Conservation (phyloP, 2,329 filamentous ascomycete species). For the Aspergillus ibericus region DNA sequence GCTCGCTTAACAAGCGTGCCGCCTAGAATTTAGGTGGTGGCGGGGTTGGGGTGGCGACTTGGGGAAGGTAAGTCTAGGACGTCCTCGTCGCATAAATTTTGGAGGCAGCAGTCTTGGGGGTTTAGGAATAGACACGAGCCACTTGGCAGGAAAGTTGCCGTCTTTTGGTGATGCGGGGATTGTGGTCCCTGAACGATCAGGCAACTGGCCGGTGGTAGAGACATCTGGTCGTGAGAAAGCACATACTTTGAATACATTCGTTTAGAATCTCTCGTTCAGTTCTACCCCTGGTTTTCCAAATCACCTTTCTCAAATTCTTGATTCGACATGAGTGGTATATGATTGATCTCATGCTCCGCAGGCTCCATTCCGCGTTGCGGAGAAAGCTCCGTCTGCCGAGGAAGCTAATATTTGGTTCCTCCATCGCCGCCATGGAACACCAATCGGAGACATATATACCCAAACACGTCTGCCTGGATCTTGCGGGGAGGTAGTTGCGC, state of each 20-base stretch:
- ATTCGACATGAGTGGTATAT: neutral
- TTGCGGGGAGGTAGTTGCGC: neutral
- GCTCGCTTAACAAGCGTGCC: neutral
- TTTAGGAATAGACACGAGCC: neutral
- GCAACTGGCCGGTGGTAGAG: neutral
- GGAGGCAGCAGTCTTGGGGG: neutral
- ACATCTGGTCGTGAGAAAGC: neutral
- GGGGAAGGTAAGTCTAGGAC: neutral
- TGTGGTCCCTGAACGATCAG: neutral
- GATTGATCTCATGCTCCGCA: neutral
- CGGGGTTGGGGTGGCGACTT: neutral
- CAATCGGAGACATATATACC: neutral
- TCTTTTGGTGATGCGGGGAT: neutral
- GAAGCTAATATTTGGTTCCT: neutral
- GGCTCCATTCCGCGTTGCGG: constrained; percentile 6
- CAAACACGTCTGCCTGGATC: neutral
- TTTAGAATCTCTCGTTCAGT: neutral
- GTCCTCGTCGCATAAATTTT: neutral
- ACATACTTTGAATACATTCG: neutral
- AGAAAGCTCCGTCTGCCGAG: constrained; percentile 1
- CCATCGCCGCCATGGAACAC: neutral
- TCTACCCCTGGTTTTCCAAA: neutral
- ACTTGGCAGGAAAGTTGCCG: neutral
- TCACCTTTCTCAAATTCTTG: neutral
- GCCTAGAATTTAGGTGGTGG: neutral